Conservation (phyloP, 371 early-diverging fungal genomes). For the Mortierella sp. region DNA sequence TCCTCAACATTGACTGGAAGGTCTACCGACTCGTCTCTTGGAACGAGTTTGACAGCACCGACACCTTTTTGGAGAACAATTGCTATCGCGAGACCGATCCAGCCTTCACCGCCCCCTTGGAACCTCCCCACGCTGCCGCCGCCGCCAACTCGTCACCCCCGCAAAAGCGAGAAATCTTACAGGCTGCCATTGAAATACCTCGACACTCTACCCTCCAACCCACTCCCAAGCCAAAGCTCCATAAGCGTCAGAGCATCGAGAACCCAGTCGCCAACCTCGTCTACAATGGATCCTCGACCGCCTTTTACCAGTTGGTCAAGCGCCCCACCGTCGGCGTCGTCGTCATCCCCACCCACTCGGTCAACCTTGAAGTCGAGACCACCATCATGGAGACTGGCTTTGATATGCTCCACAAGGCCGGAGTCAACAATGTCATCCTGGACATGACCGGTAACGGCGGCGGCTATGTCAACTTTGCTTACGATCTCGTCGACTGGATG, state of each 20-base stretch:
- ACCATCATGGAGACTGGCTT: slow-evolving; percentile 27
- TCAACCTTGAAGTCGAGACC: slow-evolving; percentile 15
- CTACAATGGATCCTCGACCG: slow-evolving; percentile 13
- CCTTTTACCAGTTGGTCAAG: slow-evolving; percentile 32
- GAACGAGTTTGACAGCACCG: slow-evolving; percentile 8
- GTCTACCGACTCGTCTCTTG: slow-evolving; percentile 29
- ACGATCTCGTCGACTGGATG: slow-evolving; percentile 34
- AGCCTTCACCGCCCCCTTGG: slow-evolving; percentile 9
- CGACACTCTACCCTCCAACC: slow-evolving; percentile 12
- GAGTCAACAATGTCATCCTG: slow-evolving; percentile 43
- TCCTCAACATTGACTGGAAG: too few relatives aligned
- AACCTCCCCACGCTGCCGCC: too few relatives aligned
- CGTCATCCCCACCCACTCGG: slow-evolving; percentile 22
- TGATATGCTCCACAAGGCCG: slow-evolving; percentile 20
- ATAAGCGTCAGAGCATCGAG: slow-evolving; percentile 2
- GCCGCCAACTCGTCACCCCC: too few relatives aligned
- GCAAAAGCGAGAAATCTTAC: too few relatives aligned
- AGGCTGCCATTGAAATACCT: not conserved
- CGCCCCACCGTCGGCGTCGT: slow-evolving; percentile 29
- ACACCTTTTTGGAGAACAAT: slow-evolving; percentile 16
- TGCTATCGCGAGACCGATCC: slow-evolving; percentile 29
- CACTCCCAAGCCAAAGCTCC: not conserved
- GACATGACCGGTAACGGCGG: slow-evolving; percentile 54
- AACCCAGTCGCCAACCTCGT: slow-evolving; percentile 31
- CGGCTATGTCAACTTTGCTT: slow-evolving; percentile 43